Conservation (phyloP, 768 basidiomycete species). For the Calocybe cyanea region DNA sequence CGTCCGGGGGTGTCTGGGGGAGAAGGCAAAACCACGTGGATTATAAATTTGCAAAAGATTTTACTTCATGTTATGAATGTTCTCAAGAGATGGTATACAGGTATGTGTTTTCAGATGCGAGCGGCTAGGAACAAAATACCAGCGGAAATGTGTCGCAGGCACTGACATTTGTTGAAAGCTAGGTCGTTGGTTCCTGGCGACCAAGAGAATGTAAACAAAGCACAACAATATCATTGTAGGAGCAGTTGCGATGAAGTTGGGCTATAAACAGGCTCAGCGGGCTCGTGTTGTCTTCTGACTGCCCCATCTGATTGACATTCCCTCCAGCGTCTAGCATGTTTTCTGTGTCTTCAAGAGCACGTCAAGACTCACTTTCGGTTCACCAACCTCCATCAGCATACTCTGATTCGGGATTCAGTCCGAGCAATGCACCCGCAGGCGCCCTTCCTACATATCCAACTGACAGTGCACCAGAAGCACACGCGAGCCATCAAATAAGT, state of each 20-base stretch:
- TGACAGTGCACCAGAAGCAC: slow-evolving; percentile 4
- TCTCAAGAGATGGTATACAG: neutral
- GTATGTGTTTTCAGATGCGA: no score
- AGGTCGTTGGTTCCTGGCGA: slow-evolving; percentile 2
- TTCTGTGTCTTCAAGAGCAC: slow-evolving; percentile 6
- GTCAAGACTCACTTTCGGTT: slow-evolving; percentile 1
- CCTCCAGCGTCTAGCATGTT: slow-evolving; percentile 5
- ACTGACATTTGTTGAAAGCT: neutral
- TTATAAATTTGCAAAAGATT: neutral
- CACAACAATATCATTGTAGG: slow-evolving; percentile 13
- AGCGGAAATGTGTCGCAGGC: neutral
- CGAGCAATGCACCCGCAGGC: neutral
- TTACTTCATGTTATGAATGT: slow-evolving; percentile 9
- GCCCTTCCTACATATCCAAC: neutral
- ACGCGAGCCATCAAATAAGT: slow-evolving; percentile 5
- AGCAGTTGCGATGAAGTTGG: neutral
- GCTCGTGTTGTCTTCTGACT: neutral
- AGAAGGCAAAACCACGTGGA: slow-evolving; percentile 3
- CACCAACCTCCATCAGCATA: slow-evolving; percentile 2
- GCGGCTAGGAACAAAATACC: no score
- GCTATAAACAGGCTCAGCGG: neutral
- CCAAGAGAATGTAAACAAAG: slow-evolving; percentile 10
- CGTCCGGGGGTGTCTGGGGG: slow-evolving; percentile 14
- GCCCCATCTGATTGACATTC: slow-evolving; percentile 1
- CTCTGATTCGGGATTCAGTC: slow-evolving; percentile 1